Evolutionary conservation across 306 rosid genomes (phyloP).

Genomic region (Arachis hypogaea): DNA sequence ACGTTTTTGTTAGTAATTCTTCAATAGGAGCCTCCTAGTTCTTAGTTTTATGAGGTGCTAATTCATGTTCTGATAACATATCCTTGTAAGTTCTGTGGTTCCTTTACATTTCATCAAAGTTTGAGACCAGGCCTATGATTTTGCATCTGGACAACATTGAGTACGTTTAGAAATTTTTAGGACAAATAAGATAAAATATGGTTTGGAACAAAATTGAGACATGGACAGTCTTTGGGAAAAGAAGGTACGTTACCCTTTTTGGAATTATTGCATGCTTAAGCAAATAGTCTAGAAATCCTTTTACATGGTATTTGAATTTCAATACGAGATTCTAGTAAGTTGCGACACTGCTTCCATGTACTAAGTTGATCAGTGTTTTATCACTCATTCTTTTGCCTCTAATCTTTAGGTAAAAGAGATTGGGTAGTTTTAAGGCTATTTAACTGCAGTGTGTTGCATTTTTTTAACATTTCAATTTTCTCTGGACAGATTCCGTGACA

Average conservation of each 20-base stretch:
- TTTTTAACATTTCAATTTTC: background rate
- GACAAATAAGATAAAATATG: too few species aligned
- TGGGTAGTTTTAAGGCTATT: background rate
- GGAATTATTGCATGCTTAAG: background rate
- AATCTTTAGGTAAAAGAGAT: background rate
- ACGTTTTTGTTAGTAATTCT: background rate
- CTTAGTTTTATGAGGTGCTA: background rate
- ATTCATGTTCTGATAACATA: background rate
- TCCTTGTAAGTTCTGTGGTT: background rate
- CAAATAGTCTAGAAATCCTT: conserved; percentile 7
- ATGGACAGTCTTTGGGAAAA: too few species aligned
- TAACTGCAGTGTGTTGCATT: background rate
- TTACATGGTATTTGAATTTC: background rate
- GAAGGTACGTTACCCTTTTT: too few species aligned
- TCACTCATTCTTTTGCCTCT: conserved; percentile 9
- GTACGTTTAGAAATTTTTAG: too few species aligned
- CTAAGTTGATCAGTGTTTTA: background rate
- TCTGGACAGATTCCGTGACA: background rate
- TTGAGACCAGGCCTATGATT: background rate
- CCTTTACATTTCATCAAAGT: conserved; percentile 9
- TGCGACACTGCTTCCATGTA: background rate
- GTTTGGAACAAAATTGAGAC: too few species aligned
- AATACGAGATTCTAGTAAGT: background rate
- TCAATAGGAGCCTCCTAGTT: background rate
- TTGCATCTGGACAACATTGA: background rate